Evolutionary conservation across 805 yeast genomes (phyloP).

Genomic region (Sugiyamaella lignohabitans): DNA sequence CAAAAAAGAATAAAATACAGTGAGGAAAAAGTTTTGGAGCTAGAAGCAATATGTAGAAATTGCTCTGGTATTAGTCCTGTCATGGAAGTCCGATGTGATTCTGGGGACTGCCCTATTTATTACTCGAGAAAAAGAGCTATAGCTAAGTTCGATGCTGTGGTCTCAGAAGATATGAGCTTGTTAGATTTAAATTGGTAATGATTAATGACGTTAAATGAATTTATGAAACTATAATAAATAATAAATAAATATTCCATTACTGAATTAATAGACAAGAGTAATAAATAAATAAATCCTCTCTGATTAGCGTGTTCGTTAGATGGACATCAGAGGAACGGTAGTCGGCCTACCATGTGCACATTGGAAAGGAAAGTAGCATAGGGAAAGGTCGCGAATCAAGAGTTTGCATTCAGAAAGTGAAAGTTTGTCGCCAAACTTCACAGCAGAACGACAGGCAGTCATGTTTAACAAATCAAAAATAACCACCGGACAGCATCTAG

Average conservation of each 20-base stretch:
- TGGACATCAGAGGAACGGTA: conserved; percentile 46
- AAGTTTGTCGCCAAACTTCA: conserved; percentile 63
- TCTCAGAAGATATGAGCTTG: background rate
- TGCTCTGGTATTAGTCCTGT: conserved; percentile 30
- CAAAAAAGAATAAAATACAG: conserved; percentile 13
- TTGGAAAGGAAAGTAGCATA: conserved; percentile 58
- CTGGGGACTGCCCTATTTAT: conserved; percentile 60
- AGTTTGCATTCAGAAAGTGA: conserved; percentile 37
- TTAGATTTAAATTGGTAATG: background rate
- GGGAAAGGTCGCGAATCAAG: conserved; percentile 38
- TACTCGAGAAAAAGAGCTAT: conserved; percentile 44
- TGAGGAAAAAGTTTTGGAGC: conserved; percentile 17
- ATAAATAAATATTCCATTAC: background rate
- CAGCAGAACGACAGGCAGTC: conserved; percentile 59
- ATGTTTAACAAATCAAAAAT: conserved; percentile 48
- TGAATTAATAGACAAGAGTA: too few species aligned
- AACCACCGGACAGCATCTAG: conserved; percentile 44
- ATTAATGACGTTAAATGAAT: background rate
- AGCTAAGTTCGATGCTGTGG: conserved; percentile 4
- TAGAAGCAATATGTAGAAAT: conserved; percentile 26
- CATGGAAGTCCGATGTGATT: conserved; percentile 41
- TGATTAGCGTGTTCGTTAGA: too few species aligned
- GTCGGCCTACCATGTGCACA: conserved; percentile 90
- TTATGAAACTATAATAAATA: conserved; percentile 3
- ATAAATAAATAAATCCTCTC: too few species aligned